Conservation (phyloP, 2,329 filamentous ascomycete species). For the Fusarium xyrophilum region DNA sequence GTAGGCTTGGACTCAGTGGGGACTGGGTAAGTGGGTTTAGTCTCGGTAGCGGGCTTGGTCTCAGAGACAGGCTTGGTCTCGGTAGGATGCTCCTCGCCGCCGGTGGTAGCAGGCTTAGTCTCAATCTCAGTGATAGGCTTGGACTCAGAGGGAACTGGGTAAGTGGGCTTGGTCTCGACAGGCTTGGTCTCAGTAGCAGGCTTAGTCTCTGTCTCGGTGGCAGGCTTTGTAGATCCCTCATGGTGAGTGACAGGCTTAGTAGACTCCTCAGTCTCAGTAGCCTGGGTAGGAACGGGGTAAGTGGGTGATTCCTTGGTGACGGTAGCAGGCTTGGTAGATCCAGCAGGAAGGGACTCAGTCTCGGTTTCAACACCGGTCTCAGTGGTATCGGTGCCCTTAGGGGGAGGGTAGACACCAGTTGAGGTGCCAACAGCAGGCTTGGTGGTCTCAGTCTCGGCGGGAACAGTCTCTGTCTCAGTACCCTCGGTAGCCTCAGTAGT, state of each 20-base stretch:
- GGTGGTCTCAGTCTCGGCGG: neutral
- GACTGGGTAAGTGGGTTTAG: neutral
- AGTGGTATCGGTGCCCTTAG: neutral
- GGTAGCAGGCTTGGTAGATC: constrained; percentile 7
- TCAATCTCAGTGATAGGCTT: constrained; percentile 2
- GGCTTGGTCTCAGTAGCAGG: neutral
- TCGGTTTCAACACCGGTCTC: neutral
- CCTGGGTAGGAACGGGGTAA: neutral
- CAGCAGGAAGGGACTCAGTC: neutral
- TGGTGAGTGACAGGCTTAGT: constrained; percentile 2
- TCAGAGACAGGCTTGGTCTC: neutral
- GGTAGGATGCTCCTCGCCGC: no score
- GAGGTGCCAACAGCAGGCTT: neutral
- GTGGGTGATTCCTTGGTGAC: neutral
- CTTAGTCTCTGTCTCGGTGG: constrained; percentile 13
- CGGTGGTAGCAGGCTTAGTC: neutral
- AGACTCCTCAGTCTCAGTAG: neutral
- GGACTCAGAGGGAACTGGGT: neutral
- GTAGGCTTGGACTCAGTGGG: neutral
- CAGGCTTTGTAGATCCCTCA: constrained; percentile 1
- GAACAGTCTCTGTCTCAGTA: neutral
- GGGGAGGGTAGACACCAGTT: neutral
- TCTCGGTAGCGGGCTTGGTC: neutral
- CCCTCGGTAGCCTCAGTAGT: neutral
- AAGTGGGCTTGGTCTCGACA: neutral